Evolutionary conservation across 2,329 filamentous ascomycete genomes (phyloP).

Genomic region (Apiospora arundinis): DNA sequence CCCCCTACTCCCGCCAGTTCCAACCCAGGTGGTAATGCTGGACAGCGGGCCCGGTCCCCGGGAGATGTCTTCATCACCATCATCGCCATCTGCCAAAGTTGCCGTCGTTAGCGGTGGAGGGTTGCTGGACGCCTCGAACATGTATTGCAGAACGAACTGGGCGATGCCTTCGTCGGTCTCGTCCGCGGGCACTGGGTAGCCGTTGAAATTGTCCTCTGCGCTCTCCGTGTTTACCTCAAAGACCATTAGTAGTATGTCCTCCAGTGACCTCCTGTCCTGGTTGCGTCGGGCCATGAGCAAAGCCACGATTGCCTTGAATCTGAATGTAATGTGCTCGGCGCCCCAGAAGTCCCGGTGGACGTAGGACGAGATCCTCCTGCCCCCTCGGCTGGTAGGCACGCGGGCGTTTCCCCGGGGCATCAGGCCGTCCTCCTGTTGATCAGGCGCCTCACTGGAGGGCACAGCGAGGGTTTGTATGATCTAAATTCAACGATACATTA

Average conservation of each 20-base stretch:
- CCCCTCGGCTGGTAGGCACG: neutral
- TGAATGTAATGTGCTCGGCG: neutral
- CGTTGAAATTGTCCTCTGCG: neutral
- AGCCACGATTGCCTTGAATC: neutral
- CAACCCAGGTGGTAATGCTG: neutral
- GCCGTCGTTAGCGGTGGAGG: neutral
- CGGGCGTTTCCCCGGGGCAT: neutral
- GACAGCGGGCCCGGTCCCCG: neutral
- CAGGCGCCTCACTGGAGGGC: neutral
- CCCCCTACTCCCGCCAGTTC: neutral
- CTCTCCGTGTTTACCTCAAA: too few relatives aligned
- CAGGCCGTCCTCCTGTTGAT: neutral
- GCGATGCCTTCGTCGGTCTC: conserved; percentile 1
- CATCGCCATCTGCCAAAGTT: too few relatives aligned
- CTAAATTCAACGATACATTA: neutral
- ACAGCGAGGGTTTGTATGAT: conserved; percentile 3
- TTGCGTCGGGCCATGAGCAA: neutral
- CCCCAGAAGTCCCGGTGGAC: neutral
- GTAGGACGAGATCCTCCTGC: neutral
- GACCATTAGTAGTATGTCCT: neutral
- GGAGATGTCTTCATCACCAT: neutral
- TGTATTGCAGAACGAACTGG: neutral
- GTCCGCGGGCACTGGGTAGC: neutral
- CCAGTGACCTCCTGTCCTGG: neutral
- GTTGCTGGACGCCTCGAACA: neutral